Percentiles rank a stretch among this genome's conserved stretches.
phyloP scores from a whole-genome alignment of 805 yeast species.

The Metschnikowia shivogae region DNA sequence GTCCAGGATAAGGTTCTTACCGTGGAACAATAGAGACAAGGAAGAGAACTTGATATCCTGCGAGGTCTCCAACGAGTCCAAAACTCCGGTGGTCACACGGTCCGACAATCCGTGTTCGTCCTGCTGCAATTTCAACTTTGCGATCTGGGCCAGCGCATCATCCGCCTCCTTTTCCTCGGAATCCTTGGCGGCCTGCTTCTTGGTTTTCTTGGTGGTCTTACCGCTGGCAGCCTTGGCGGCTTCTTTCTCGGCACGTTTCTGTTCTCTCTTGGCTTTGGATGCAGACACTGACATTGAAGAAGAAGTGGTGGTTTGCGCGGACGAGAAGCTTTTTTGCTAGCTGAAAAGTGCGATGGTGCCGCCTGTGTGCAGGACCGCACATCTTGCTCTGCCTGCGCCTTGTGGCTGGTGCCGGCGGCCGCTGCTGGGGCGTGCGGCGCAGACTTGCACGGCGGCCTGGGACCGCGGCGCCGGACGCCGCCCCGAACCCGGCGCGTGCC shows the following conservation, averaged over 20 bases:
- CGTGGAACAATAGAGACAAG: constrained; percentile 91
- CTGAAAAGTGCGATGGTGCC: background rate
- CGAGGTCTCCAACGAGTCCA: constrained; percentile 82
- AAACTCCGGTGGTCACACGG: constrained; percentile 96
- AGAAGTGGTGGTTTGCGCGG: constrained; percentile 4
- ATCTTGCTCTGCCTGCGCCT: no score
- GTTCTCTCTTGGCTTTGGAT: constrained; percentile 97
- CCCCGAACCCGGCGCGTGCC: no score
- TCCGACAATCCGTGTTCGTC: constrained; percentile 94
- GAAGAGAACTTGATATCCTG: constrained; percentile 92
- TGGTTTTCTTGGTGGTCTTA: constrained; percentile 65
- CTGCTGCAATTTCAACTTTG: constrained; percentile 84
- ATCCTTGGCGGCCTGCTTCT: constrained; percentile 53
- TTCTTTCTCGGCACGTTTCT: constrained; percentile 71
- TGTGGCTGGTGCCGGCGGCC: no score
- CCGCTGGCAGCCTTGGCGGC: constrained; percentile 56
- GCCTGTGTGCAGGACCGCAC: no score
- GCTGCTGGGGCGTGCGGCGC: no score
- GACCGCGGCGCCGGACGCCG: no score
- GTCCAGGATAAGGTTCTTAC: constrained; percentile 93
- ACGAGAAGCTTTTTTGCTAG: background rate
- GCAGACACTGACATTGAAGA: constrained; percentile 60
- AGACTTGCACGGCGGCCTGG: no score
- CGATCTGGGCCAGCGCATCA: constrained; percentile 68
- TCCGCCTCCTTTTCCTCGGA: constrained; percentile 51